A percentile compares a stretch with the other conserved stretches of the same genome.
Conservation (phyloP, 2,329 filamentous ascomycete genomes). For the Ceratocystis destructans region DNA sequence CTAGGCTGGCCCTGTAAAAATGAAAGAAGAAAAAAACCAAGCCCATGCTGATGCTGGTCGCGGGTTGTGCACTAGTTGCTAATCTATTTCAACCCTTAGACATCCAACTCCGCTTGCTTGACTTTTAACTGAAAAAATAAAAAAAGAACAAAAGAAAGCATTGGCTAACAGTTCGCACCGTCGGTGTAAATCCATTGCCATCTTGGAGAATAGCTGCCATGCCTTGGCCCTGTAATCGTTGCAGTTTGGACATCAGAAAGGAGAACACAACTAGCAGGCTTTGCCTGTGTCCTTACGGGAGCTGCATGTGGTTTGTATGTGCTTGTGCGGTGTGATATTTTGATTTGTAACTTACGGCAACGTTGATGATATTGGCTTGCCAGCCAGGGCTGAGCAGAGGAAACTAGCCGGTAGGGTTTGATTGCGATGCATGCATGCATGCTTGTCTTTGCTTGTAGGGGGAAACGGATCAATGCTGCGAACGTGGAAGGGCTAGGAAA, state of each 20-base stretch:
- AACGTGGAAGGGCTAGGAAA: too few species aligned
- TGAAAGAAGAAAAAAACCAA: background rate
- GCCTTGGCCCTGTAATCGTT: background rate
- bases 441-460: background rate
- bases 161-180: background rate
- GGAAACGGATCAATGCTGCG: too few species aligned
- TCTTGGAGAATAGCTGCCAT: background rate
- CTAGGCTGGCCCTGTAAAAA: background rate
- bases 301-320: too few species aligned
- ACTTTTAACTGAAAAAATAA: too few species aligned
- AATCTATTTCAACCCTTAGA: background rate
- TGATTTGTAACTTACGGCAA: too few species aligned
- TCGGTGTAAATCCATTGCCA: background rate
- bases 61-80: background rate
- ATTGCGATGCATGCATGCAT: background rate
- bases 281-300: background rate
- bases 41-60: background rate
- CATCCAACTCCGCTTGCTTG: background rate
- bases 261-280: background rate
- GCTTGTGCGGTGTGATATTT: too few species aligned
- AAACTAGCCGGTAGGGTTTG: too few species aligned
- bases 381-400: too few species aligned
- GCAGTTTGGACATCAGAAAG: background rate
- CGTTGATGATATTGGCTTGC: too few species aligned
- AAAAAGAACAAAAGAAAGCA: background rate